Conservation (phyloP, 139 green algal species). For the Mesotaenium endlicherianum region DNA sequence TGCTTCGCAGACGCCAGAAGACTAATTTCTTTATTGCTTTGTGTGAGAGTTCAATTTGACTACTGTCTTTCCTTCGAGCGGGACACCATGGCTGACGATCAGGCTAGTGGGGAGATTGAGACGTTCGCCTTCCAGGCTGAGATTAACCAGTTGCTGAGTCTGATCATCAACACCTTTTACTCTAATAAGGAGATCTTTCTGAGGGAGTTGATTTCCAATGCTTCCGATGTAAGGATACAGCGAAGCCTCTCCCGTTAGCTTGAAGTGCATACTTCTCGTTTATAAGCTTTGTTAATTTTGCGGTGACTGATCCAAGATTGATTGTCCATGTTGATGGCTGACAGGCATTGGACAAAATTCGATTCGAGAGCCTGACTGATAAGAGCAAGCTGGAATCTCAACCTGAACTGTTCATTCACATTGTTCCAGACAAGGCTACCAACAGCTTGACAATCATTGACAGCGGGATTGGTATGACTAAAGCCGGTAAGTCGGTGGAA, state of each 20-base stretch:
- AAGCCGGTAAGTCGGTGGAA: slow-evolving; percentile 62
- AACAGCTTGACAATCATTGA: slow-evolving; percentile 95
- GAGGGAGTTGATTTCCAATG: slow-evolving; percentile 94
- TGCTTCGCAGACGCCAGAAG: no score
- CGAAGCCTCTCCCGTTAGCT: not conserved
- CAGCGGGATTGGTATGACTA: slow-evolving; percentile 96
- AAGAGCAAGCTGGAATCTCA: slow-evolving; percentile 91
- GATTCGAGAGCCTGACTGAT: slow-evolving; percentile 94
- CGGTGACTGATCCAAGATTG: no score
- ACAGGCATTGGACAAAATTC: slow-evolving; percentile 98
- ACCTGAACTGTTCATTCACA: slow-evolving; percentile 94
- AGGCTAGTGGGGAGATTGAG: slow-evolving; percentile 31
- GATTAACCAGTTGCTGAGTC: slow-evolving; percentile 98
- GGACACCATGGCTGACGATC: not conserved
- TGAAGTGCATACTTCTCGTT: not conserved
- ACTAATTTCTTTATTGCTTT: no score
- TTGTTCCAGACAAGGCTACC: slow-evolving; percentile 93
- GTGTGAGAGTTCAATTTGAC: no score
- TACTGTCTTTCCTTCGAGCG: no score
- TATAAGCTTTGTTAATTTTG: not conserved
- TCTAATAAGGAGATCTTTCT: slow-evolving; percentile 98
- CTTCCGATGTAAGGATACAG: slow-evolving; percentile 61
- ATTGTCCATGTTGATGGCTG: no score
- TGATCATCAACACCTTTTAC: slow-evolving; percentile 98
- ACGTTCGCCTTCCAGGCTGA: slow-evolving; percentile 73